These are phyloP conservation scores for Pseudozyma flocculosa DNA, from an alignment of 1,284 basidiomycete species.

Conservation along the genomic window DNA sequence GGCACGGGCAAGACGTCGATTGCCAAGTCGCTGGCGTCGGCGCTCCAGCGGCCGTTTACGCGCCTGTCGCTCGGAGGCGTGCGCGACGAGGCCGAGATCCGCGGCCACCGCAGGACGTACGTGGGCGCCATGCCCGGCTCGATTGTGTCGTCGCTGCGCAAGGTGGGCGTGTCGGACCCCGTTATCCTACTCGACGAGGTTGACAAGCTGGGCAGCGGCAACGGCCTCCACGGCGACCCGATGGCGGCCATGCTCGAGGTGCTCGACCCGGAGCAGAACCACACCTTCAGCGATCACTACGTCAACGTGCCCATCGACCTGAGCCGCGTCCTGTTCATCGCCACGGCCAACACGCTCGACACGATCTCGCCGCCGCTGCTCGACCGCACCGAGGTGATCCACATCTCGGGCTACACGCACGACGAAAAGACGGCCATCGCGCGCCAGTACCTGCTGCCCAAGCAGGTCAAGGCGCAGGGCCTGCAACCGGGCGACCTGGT, in stretches of 20 bases:
- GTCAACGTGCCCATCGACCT: constrained; percentile 56
- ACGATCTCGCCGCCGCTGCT: constrained; percentile 60
- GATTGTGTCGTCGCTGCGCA: constrained; percentile 61
- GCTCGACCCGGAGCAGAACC: constrained; percentile 60
- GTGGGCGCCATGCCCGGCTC: constrained; percentile 66
- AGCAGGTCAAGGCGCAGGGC: constrained; percentile 75
- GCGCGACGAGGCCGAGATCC: constrained; percentile 60
- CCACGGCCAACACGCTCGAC: constrained; percentile 60
- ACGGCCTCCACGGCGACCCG: constrained; percentile 59
- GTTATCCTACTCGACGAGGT: constrained; percentile 61
- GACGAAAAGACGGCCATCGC: constrained; percentile 61
- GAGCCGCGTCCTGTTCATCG: constrained; percentile 60
- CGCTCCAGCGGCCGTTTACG: constrained; percentile 70
- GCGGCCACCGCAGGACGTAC: constrained; percentile 57
- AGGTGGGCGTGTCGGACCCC: constrained; percentile 59
- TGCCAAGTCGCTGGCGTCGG: constrained; percentile 62
- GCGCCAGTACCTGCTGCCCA: constrained; percentile 71
- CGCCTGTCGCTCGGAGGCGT: constrained; percentile 59
- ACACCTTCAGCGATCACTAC: constrained; percentile 60
- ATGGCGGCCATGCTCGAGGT: constrained; percentile 61
- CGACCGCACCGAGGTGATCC: constrained; percentile 60
- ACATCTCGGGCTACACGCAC: constrained; percentile 60
- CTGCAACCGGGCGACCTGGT: constrained; percentile 62
- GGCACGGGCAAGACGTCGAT: constrained; percentile 57
- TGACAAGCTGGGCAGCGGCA: constrained; percentile 59